Base-by-base conservation (phyloP, 345 rosid genomes). In the Salix koriyanagi region DNA sequence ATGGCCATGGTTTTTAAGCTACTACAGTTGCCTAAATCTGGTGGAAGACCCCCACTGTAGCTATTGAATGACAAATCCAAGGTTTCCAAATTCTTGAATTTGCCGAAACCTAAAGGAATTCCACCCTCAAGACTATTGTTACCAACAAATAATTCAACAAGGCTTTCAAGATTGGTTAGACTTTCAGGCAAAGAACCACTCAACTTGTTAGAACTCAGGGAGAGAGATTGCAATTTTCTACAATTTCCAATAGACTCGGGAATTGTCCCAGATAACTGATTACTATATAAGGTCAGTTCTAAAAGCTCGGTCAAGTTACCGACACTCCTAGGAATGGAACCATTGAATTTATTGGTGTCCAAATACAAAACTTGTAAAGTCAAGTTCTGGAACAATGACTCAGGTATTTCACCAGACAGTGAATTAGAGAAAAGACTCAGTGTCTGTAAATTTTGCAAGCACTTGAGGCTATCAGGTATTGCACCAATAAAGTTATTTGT, bases 191-290 rank as follows among this genome's bases (percentile, higher is more conserved):
- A 86, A 18, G 82, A 65, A 23, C 97, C 98, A 13, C 41, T 77
- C 56, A 94, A 81, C 15, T 80, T 60, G 83, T 92, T 94, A 39
- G 28, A 60, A 39, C 71, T 48, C 84, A 94, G 77, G 79, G 73
- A 82, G 12, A 94, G 87, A 7, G 70, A 21, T 77, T 87, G 72
- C 69, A 94, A 65, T 19, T 72, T 79, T 37, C 84, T 84, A 60
- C 96, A 91, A 36, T 88, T 83, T 65, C 94, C 94, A 64, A 91
- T 79, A 10, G 94, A 82, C 66, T 85, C 90, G 0, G 97, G 94
- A 73, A 94, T 82, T 56, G 79, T 68, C 60, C 96, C 97, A n/a
- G 92, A 85, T 1, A 94, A 76, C 36, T 67, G 71, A 77, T 94
- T 94, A 44, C 76, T 41, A 79, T 39, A 52, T 44, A 94, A 26